These are phyloP conservation scores for Vigna radiata DNA, from an alignment of 306 rosid genomes.

Conservation along the genomic window DNA sequence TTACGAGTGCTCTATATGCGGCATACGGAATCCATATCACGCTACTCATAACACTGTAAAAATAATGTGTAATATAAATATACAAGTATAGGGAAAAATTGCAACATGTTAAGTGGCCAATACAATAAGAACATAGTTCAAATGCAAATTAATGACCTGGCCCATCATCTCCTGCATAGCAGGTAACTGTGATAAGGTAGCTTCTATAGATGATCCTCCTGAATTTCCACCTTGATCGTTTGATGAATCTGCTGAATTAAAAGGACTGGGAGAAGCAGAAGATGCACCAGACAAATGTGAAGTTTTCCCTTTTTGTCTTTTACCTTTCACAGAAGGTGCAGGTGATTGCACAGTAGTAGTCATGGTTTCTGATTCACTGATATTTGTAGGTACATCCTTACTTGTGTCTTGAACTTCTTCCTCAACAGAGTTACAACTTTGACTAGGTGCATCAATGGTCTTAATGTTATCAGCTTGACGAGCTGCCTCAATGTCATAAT, in stretches of 20 bases:
- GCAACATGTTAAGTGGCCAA: slow-evolving; percentile 24
- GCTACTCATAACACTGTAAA: slow-evolving; percentile 28
- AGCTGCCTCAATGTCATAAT: slow-evolving; percentile 51
- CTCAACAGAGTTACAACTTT: slow-evolving; percentile 36
- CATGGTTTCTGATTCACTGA: slow-evolving; percentile 51
- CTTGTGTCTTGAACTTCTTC: slow-evolving; percentile 56
- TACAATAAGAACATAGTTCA: neutral
- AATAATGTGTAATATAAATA: neutral
- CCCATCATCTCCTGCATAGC: slow-evolving; percentile 63
- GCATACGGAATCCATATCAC: slow-evolving; percentile 26
- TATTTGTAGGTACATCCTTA: slow-evolving; percentile 51
- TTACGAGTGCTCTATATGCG: slow-evolving; percentile 17
- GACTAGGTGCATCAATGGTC: slow-evolving; percentile 45
- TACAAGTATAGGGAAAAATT: slow-evolving; percentile 22
- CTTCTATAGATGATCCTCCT: slow-evolving; percentile 53
- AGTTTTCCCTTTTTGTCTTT: slow-evolving; percentile 64
- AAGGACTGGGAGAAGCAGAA: slow-evolving; percentile 57
- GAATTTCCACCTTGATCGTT: slow-evolving; percentile 57
- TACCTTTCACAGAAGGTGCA: slow-evolving; percentile 57
- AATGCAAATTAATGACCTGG: slow-evolving; percentile 59
- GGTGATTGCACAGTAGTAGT: slow-evolving; percentile 53
- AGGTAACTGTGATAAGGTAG: slow-evolving; percentile 61
- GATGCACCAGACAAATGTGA: slow-evolving; percentile 58
- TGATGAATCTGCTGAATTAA: slow-evolving; percentile 56
- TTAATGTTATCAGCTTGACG: slow-evolving; percentile 45